Evolutionary conservation across 805 yeast genomes (phyloP), one percentile per base, ranked within the genome.

Genomic region (Dipodascus albidus): DNA sequence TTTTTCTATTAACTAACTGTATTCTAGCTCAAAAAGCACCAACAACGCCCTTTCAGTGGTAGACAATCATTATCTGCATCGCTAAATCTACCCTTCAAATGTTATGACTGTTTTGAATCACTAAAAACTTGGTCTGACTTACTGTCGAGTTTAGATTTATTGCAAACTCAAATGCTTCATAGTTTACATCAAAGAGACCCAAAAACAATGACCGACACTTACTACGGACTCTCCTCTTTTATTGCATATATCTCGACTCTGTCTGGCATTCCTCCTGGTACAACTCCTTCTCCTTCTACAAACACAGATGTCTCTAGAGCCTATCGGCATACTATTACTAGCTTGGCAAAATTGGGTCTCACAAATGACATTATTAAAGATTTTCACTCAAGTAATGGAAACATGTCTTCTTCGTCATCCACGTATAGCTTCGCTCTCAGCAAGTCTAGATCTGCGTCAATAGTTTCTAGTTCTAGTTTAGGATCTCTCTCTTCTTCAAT

Each of bases 221-320:
- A 19, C 41, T 15, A 22, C 9, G 49, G 49, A 14, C 50, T 50
- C 20, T 27, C 49, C 21, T 27, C 53, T 14, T 17, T 24, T 21
- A 24, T 47, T 15, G 21, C 31, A 17, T 31, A 52, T 19, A 57
- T 60, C 21, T 53, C 55, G 47, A 42, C 56, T 15, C 51, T 54
- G 41, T 55, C 59, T 2, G 63, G 63, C 6, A 54, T 59, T 44
- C 62, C 62, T 2, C 58, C 59, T 9, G 62, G 62, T 8, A 49
- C 61, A 2, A 50, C 52, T 31, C 62, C 60, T 11, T 41, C 53
- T 35, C 48, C 58, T n/a, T 17, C 49, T 14, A 52, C 49, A 3
- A 57, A 58, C 20, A 27, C 42, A 17, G 60, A 52, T 22, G 38
- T 59, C 9, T 52, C 59, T 4, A 50, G 57, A 17, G 48, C 56